These are phyloP conservation scores for Porogramme epimiltina DNA, from an alignment of 1,284 basidiomycete species.

Conservation along the genomic window DNA sequence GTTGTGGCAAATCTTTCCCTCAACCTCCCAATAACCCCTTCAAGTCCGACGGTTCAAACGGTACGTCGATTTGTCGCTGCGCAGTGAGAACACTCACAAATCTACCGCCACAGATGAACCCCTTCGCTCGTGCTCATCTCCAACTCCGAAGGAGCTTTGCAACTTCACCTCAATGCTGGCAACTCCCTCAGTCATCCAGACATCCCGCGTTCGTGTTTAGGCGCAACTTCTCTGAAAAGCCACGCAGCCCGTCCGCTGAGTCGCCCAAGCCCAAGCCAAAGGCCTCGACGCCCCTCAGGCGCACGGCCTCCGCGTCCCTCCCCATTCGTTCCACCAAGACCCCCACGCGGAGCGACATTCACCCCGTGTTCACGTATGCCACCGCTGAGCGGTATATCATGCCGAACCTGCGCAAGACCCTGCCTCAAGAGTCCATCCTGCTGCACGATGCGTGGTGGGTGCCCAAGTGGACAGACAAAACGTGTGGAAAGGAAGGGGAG, in stretches of 20 bases:
- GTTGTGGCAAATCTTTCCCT: too few relatives aligned
- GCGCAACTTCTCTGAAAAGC: conserved; percentile 16
- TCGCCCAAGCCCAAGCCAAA: conserved; percentile 62
- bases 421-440: conserved; percentile 54
- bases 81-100: not conserved
- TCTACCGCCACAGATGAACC: conserved; percentile 9
- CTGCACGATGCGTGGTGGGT: conserved; percentile 81
- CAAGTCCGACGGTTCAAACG: too few relatives aligned
- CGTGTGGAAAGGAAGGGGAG: conserved; percentile 73
- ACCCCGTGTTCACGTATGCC: conserved; percentile 72
- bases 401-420: conserved; percentile 51
- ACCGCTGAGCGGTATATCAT: conserved; percentile 78
- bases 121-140: conserved; percentile 5
- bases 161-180: conserved; percentile 7
- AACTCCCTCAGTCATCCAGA: not conserved
- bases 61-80: too few relatives aligned
- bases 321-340: conserved; percentile 80
- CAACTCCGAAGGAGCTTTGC: conserved; percentile 12
- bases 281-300: conserved; percentile 72
- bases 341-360: conserved; percentile 74
- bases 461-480: conserved; percentile 57
- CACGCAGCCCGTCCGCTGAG: conserved; percentile 1
- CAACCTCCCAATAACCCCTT: too few relatives aligned
- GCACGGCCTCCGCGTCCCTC: conserved; percentile 70
- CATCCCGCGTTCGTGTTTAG: not conserved